phyloP scores from a whole-genome alignment of 1,139 yeast species.

The Sugiyamaella xylanicola region DNA sequence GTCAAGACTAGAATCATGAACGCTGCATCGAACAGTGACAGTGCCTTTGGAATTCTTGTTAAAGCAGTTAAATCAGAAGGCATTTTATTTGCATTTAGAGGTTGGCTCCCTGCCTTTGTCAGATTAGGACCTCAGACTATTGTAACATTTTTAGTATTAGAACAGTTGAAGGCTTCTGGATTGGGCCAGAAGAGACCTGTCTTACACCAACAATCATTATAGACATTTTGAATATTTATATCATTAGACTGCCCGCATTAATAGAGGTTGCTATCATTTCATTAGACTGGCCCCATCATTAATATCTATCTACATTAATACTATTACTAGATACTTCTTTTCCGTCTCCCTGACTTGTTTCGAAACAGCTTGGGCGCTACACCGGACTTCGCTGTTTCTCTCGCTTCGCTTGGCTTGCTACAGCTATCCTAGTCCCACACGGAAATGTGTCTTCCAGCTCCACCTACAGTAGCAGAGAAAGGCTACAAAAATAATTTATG shows the following conservation, averaged over 20 bases:
- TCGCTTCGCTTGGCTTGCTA: no score
- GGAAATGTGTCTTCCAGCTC: no score
- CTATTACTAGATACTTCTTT: no score
- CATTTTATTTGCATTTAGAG: slow-evolving; percentile 76
- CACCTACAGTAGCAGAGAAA: no score
- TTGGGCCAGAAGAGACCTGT: slow-evolving; percentile 14
- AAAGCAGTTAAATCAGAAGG: slow-evolving; percentile 71
- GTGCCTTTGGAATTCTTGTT: slow-evolving; percentile 55
- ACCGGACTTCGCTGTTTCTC: no score
- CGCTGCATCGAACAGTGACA: slow-evolving; percentile 44
- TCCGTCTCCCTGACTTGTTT: no score
- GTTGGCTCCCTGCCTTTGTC: slow-evolving; percentile 87
- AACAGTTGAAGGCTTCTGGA: slow-evolving; percentile 62
- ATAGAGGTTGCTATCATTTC: not conserved
- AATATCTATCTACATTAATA: no score
- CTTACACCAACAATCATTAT: slow-evolving; percentile 10
- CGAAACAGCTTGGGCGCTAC: no score
- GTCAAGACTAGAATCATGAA: slow-evolving; percentile 88
- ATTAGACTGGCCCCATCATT: no score
- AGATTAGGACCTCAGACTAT: slow-evolving; percentile 90
- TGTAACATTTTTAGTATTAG: slow-evolving; percentile 77
- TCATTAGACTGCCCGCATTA: not conserved
- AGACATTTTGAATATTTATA: not conserved
- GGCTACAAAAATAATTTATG: no score
- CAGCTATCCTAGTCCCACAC: no score